A percentile compares a stretch with the other conserved stretches of the same genome.
These are phyloP conservation scores for Amanita inopinata DNA, from an alignment of 768 basidiomycete genomes.

Conservation along the genomic window DNA sequence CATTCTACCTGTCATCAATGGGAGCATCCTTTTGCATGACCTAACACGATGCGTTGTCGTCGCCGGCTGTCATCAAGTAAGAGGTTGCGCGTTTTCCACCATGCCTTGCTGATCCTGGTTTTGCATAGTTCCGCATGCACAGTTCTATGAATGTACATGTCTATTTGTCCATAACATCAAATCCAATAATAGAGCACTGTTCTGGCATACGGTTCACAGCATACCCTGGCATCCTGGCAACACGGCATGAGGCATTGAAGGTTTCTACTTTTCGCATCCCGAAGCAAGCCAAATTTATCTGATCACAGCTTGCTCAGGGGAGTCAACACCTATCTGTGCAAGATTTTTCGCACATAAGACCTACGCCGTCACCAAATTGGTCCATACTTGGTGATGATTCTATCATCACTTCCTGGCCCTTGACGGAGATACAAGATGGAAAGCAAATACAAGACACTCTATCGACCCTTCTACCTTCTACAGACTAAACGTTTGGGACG, in stretches of 20 bases:
- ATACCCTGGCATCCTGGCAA: constrained; percentile 37
- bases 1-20: constrained; percentile 52
- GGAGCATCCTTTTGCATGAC: constrained; percentile 67
- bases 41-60: constrained; percentile 54
- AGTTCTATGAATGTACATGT: constrained; percentile 54
- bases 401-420: constrained; percentile 10
- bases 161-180: constrained; percentile 56
- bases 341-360: constrained; percentile 79
- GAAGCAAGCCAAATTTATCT: neutral
- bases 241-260: neutral
- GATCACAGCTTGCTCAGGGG: constrained; percentile 13
- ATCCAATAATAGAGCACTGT: constrained; percentile 78
- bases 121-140: constrained; percentile 78
- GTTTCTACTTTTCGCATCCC: neutral
- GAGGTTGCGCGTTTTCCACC: constrained; percentile 4
- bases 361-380: constrained; percentile 78
- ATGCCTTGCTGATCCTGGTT: neutral
- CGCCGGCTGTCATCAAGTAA: constrained; percentile 75
- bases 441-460: constrained; percentile 12
- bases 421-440: neutral
- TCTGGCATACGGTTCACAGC: constrained; percentile 47
- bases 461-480: constrained; percentile 5
- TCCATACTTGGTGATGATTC: constrained; percentile 14
- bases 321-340: constrained; percentile 46
- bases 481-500: no score